phyloP scores from a whole-genome alignment of 139 green algal species.

The Auxenochlorella protothecoides region DNA sequence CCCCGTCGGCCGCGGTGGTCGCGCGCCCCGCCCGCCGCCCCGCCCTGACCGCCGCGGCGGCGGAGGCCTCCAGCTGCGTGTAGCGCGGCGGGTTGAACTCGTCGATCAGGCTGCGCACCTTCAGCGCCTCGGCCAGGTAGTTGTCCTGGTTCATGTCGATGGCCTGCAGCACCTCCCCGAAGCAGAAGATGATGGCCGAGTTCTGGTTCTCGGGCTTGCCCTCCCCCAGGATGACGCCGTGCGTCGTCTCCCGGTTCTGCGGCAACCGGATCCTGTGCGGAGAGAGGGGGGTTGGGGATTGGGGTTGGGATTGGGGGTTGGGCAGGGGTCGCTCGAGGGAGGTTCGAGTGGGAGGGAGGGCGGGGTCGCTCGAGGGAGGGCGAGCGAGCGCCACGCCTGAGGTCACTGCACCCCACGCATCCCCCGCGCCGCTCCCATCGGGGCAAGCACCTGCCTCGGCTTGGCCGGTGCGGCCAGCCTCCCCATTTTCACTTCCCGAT shows the following conservation, averaged over 20 bases:
- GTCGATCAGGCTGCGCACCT: constrained; percentile 63
- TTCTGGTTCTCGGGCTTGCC: constrained; percentile 92
- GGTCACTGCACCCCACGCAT: neutral
- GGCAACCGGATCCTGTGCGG: constrained; percentile 46
- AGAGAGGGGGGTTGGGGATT: neutral
- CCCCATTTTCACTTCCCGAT: too few relatives aligned
- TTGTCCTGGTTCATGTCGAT: constrained; percentile 88
- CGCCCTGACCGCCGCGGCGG: neutral
- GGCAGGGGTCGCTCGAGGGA: too few relatives aligned
- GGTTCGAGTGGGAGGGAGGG: too few relatives aligned
- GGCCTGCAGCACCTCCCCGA: constrained; percentile 59
- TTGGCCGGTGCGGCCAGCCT: too few relatives aligned
- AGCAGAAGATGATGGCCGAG: constrained; percentile 70
- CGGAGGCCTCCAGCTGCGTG: constrained; percentile 2
- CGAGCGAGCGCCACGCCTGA: too few relatives aligned
- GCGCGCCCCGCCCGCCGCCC: neutral
- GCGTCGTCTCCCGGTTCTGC: constrained; percentile 21
- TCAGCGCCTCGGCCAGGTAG: constrained; percentile 71
- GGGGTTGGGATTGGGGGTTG: neutral
- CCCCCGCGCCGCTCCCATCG: too few relatives aligned
- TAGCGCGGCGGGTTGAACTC: constrained; percentile 42
- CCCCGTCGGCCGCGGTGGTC: neutral
- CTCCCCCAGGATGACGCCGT: constrained; percentile 59
- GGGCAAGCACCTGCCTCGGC: too few relatives aligned
- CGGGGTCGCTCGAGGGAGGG: too few relatives aligned